These are phyloP conservation scores for Globisporangium spinosum DNA, from an alignment of 352 stramenopile genomes.

Conservation along the genomic window DNA sequence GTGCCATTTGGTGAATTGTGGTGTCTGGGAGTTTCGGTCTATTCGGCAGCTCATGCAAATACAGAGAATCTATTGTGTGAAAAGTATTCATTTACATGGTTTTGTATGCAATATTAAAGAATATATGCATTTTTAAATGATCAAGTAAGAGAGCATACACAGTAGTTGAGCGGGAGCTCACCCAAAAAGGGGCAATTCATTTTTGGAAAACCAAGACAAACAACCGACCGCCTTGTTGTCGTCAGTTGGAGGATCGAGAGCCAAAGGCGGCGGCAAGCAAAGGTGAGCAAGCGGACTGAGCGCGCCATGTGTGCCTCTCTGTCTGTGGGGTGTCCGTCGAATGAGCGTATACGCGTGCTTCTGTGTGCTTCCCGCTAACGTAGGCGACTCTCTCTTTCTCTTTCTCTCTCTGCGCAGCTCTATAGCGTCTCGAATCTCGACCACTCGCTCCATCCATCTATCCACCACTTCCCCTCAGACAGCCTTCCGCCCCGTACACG, in stretches of 20 bases:
- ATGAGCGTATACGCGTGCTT: not conserved
- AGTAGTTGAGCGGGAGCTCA: not conserved
- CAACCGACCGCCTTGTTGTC: not conserved
- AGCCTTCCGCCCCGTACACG: not conserved
- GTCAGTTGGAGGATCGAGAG: slow-evolving; percentile 6
- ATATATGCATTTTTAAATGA: not conserved
- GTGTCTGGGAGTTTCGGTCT: not conserved
- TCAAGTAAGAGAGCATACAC: not conserved
- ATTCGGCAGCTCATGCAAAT: not conserved
- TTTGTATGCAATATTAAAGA: not conserved
- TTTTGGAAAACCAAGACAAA: not conserved
- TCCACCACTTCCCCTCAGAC: not conserved
- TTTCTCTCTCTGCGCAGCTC: not conserved
- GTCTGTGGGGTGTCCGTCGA: not conserved
- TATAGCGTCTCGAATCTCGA: not conserved
- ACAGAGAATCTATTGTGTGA: not conserved
- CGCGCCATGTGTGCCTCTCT: not conserved
- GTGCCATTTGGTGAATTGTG: not conserved
- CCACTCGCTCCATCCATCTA: not conserved
- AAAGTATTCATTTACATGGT: too few species aligned
- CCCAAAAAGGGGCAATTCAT: not conserved
- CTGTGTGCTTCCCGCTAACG: not conserved
- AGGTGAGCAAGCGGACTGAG: not conserved
- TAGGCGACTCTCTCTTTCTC: not conserved
- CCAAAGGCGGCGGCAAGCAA: slow-evolving; percentile 7